Conservation (phyloP, 2,329 filamentous ascomycete species). For the Rhytidhysteron rufulum region DNA sequence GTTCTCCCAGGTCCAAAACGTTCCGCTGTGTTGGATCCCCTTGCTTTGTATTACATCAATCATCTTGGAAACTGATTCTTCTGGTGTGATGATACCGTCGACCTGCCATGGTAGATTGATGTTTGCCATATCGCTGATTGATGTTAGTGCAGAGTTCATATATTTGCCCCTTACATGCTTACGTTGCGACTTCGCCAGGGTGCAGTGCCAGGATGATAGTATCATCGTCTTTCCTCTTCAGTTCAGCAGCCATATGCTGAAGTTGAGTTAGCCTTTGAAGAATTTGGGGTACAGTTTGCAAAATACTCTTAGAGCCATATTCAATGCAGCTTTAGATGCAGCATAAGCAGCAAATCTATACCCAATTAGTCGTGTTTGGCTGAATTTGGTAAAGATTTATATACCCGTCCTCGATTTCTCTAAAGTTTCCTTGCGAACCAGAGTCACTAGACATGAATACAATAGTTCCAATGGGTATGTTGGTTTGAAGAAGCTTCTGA, state of each 20-base stretch:
- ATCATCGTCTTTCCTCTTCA: conserved; percentile 47
- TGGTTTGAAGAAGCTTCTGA: conserved; percentile 48
- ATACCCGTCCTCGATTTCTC: conserved; percentile 52
- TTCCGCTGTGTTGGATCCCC: conserved; percentile 47
- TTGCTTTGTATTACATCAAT: conserved; percentile 50
- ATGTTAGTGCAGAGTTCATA: neutral
- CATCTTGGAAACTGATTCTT: conserved; percentile 50
- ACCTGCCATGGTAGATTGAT: conserved; percentile 51
- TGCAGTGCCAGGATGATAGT: conserved; percentile 54
- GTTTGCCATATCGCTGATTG: conserved; percentile 50
- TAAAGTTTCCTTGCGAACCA: conserved; percentile 49
- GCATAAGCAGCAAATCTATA: conserved; percentile 53
- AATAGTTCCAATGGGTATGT: conserved; percentile 47
- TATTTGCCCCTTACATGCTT: conserved; percentile 10
- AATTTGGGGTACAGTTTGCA: neutral
- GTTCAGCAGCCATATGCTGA: conserved; percentile 53
- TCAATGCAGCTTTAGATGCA: conserved; percentile 55
- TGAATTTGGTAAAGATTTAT: conserved; percentile 3
- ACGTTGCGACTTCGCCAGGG: conserved; percentile 55
- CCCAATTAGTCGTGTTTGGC: neutral
- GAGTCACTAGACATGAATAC: conserved; percentile 57
- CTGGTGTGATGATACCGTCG: conserved; percentile 48
- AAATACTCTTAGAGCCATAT: conserved; percentile 47
- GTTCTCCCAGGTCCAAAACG: conserved; percentile 56
- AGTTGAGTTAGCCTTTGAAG: conserved; percentile 2